phyloP scores from a whole-genome alignment of 225 moss, liverwort and hornwort genomes.

The Antitrichia curtipendula region DNA sequence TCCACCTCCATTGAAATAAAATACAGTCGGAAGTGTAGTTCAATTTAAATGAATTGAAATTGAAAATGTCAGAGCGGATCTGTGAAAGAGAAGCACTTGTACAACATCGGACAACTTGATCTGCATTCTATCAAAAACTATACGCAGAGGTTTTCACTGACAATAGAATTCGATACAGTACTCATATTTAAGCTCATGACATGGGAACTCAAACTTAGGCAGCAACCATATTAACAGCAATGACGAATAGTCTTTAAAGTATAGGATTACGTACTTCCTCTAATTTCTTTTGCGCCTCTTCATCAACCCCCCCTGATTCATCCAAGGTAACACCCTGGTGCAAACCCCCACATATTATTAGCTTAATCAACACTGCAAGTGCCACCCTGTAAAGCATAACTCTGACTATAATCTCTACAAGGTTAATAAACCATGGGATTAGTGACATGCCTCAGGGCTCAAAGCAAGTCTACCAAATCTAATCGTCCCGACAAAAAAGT shows the following conservation, averaged over 20 bases:
- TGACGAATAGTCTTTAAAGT: background rate
- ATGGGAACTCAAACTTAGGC: background rate
- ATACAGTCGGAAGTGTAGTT: background rate
- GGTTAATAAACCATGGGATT: background rate
- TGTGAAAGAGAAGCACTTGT: background rate
- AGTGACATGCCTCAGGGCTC: background rate
- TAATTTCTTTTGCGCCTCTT: slow-evolving; percentile 63
- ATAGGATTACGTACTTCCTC: slow-evolving; percentile 57
- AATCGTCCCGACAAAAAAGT: background rate
- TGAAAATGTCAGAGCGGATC: background rate
- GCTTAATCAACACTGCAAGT: background rate
- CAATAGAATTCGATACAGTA: background rate
- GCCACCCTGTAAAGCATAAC: background rate
- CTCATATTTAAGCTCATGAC: background rate
- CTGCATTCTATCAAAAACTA: background rate
- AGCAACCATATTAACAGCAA: background rate
- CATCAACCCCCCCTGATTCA: slow-evolving; percentile 69
- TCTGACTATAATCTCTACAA: background rate
- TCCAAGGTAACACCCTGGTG: slow-evolving; percentile 73
- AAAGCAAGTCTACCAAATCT: background rate
- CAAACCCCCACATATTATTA: background rate
- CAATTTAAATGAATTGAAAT: background rate
- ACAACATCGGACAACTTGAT: background rate
- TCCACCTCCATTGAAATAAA: background rate
- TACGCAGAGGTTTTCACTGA: background rate